A percentile compares a stretch with the other conserved stretches of the same genome.
These are phyloP conservation scores for Sphaerobolus stellatus DNA, from an alignment of 1,284 basidiomycete genomes.

Conservation along the genomic window DNA sequence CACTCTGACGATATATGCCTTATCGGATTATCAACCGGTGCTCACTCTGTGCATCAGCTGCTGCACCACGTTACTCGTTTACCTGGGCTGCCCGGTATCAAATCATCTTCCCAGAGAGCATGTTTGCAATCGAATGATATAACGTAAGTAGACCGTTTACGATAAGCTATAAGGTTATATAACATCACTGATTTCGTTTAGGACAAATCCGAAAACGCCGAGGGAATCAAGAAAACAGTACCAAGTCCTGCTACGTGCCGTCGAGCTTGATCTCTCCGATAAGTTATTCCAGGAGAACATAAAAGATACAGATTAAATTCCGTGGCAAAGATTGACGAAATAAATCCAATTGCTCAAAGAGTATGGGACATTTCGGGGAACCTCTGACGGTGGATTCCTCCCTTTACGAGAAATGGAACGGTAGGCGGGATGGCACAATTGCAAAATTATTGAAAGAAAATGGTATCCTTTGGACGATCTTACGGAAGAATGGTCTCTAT, in stretches of 20 bases:
- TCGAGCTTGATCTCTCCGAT: conserved; percentile 52
- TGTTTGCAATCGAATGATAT: conserved; percentile 73
- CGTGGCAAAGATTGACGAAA: conserved; percentile 15
- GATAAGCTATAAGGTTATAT: neutral
- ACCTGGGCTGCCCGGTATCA: conserved; percentile 49
- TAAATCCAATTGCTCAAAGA: conserved; percentile 38
- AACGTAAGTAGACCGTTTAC: conserved; percentile 44
- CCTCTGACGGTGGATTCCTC: conserved; percentile 58
- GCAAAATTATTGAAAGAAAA: conserved; percentile 52
- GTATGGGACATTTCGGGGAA: conserved; percentile 68
- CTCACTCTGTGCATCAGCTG: conserved; percentile 73
- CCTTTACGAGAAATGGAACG: conserved; percentile 56
- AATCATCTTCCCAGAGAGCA: conserved; percentile 65
- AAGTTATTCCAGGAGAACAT: conserved; percentile 53
- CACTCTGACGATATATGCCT: conserved; percentile 59
- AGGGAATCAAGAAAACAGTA: conserved; percentile 61
- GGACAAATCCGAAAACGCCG: conserved; percentile 55
- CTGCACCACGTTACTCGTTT: conserved; percentile 69
- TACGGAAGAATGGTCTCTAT: conserved; percentile 75
- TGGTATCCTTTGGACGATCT: conserved; percentile 62
- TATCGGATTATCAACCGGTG: conserved; percentile 70
- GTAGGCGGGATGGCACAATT: conserved; percentile 62
- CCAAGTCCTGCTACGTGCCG: conserved; percentile 52
- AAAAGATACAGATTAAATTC: conserved; percentile 49
- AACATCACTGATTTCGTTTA: conserved; percentile 23